Evolutionary conservation across 139 green algal species (phyloP).

Genomic region (Chlamydomonas schloesseri): DNA sequence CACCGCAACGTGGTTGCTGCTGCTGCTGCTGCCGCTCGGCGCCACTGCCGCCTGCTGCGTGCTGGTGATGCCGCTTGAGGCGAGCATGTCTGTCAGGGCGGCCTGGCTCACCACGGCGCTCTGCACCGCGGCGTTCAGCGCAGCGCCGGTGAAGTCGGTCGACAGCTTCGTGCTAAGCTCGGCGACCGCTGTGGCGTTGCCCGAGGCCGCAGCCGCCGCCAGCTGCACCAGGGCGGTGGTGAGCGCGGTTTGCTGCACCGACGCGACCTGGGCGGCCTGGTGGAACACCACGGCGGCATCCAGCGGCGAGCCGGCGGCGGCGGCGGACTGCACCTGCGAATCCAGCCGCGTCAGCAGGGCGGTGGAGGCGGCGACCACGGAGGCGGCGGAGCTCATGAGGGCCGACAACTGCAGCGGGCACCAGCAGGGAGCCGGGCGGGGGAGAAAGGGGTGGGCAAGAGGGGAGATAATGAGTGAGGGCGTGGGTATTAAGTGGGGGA

Average conservation of each 20-base stretch:
- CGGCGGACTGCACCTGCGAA: not conserved
- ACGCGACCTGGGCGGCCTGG: conserved; percentile 3
- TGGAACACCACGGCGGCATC: not conserved
- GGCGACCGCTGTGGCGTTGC: not conserved
- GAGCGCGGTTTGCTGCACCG: conserved; percentile 15
- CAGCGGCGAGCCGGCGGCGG: not conserved
- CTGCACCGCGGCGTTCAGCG: not conserved
- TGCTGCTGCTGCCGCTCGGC: not conserved
- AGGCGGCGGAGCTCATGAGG: not conserved
- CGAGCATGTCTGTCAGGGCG: not conserved
- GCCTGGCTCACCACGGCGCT: not conserved
- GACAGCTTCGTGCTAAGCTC: not conserved
- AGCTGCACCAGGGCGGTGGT: not conserved
- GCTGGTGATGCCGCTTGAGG: not conserved
- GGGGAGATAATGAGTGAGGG: not conserved
- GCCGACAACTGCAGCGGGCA: not conserved
- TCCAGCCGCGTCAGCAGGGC: conserved; percentile 22
- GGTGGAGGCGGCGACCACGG: not conserved
- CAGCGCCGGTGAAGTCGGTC: not conserved
- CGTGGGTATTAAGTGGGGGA: too few species aligned
- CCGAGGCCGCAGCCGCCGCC: conserved; percentile 4
- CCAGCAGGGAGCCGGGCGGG: not conserved
- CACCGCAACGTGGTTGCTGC: not conserved
- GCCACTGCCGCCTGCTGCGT: not conserved
- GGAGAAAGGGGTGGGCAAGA: not conserved